Evolutionary conservation across 2,329 filamentous ascomycete species (phyloP), one percentile per base, ranked within the genome.

Genomic region (Tolypocladium guangdongense): DNA sequence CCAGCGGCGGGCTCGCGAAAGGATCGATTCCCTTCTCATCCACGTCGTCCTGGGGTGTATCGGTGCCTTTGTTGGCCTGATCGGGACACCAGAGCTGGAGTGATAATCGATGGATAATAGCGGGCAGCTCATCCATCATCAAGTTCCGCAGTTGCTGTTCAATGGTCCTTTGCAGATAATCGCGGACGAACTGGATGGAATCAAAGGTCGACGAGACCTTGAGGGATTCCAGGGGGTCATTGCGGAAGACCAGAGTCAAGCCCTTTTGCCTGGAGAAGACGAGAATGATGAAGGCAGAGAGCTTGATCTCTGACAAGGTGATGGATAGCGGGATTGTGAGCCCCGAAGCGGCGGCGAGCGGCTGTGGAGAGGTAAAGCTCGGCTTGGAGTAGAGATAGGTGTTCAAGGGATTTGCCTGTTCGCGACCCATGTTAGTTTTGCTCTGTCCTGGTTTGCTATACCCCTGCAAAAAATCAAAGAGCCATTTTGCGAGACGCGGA

Each of bases 161-260:
- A 62, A 99, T 99, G 56, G 92, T 95, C 67, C 89, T 87, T 66
- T 99, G 93, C 54, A 99, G 75, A 68, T 97, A 97, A 69, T 99
- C 91, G 61, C 93, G 87, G 57, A 99, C 93, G 66, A 99, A 99
- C 46, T 93, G 92, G 64, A 99, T 99, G 14, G 92, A 96, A 74
- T 99, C 93, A 70, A 99, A 99, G 46, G 93, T 99, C 60, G 92
- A 97, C 1, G 92, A 97, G 60, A 99, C 93, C 74, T 96, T 97
- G 64, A 99, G 83, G 5, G 92, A 96, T 68, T 99, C 93, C 57
- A 99, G 83, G 5, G 93, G 93, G 67, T 99, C 93, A 79, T 99
- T 97, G 63, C 93, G 86, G 69, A 99, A 99, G 46, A 99, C 93
- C 49, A 99, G 78, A 1, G 93, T 99, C 54, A 99, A 80, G 22